Evolutionary conservation across 371 early-diverging fungal genomes (phyloP), one percentile per base, ranked within the genome.

Genomic region (Mortierella sp.): DNA sequence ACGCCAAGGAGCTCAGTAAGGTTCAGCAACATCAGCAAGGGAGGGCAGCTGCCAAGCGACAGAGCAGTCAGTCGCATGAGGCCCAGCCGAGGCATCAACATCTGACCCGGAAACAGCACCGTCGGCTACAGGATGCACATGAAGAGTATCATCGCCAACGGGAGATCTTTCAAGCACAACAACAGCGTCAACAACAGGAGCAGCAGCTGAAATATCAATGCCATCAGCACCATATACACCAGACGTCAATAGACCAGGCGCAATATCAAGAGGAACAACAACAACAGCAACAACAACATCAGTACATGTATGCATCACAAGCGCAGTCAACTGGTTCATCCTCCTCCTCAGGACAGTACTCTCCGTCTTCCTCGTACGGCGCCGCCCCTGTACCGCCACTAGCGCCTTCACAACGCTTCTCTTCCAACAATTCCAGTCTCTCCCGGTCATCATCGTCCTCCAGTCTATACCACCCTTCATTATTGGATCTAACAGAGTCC

Each of bases 91-190:
- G 68, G 24, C 68, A 68, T 42, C 68, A 68, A 68, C 68, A 68
- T 68, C 24, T 68, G 68, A 68, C 68, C 38, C 68, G 68, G 68
- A 68, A 42, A 68, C 68, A 68, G 48, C 58, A 68, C 42, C 70
- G 71, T 19, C 75, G 71, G 34, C 74, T 81, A 16, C 77, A 65
- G n/a, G 31, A 45, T 16, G 78, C 78, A 6, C 60, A 78, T 47
- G 70, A 74, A 47, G 77, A 81, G 72, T 80, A 72, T 58, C 70
- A 74, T 75, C 78, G 75, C 1, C 75, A 82, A 42, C 70, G 78
- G 44, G 72, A 78, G 28, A 26, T 52, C 26, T 44, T 52, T 26
- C 70, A 76, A 58, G 42, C 28, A 28, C 70, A 76, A 28, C 55
- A 54, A 34, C 52, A 48, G 65, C 78, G 24, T 11, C 44, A 72